phyloP scores from a whole-genome alignment of 2,329 filamentous ascomycete genomes.

The Clonostachys sp. region DNA sequence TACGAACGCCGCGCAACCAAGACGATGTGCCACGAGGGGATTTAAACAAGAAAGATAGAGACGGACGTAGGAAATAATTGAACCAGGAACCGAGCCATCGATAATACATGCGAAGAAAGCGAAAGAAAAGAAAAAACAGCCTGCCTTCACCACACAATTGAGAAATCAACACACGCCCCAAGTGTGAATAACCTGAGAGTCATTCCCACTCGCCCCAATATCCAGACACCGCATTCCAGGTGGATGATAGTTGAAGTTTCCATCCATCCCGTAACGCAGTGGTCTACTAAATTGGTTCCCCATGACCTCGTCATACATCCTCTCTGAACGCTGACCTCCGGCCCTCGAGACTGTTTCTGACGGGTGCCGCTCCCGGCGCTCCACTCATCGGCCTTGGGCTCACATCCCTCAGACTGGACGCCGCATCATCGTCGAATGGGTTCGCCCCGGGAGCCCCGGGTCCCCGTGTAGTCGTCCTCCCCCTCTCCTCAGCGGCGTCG shows the following conservation, averaged over 20 bases:
- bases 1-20: no score
- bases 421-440: slow-evolving; percentile 69
- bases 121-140: neutral
- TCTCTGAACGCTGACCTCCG: slow-evolving; percentile 65
- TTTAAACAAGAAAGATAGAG: no score
- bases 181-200: no score
- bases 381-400: slow-evolving; percentile 68
- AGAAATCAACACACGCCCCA: neutral
- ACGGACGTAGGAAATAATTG: no score
- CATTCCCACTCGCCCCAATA: no score
- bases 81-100: no score
- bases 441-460: slow-evolving; percentile 42
- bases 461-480: slow-evolving; percentile 19
- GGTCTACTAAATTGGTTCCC: no score
- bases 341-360: slow-evolving; percentile 22
- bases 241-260: no score
- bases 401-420: slow-evolving; percentile 63
- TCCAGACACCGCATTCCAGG: no score
- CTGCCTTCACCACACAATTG: neutral
- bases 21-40: no score
- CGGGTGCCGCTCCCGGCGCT: slow-evolving; percentile 19
- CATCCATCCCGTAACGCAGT: no score
- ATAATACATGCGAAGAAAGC: neutral
- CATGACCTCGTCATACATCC: slow-evolving; percentile 44
- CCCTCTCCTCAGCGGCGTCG: slow-evolving; percentile 26